Evolutionary conservation across 441 rosid species (phyloP).

Genomic region (Syzygium malaccense): DNA sequence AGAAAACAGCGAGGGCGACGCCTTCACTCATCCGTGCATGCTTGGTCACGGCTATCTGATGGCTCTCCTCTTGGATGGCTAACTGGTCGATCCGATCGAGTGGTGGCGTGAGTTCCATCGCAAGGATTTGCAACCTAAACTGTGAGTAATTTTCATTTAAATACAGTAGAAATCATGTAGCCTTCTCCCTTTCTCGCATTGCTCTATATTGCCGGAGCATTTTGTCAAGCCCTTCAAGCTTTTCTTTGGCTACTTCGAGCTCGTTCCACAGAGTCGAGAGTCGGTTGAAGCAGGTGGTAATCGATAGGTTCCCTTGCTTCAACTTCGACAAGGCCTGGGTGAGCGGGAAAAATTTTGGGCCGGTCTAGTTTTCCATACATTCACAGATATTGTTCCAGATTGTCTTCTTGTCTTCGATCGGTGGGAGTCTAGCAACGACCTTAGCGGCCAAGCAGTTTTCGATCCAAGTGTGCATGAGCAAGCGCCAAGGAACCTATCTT

Average conservation of each 20-base stretch:
- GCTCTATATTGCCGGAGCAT: background rate
- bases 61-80: background rate
- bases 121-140: background rate
- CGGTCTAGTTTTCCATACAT: background rate
- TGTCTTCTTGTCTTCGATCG: background rate
- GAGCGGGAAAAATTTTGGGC: background rate
- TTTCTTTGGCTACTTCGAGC: background rate
- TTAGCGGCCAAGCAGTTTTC: background rate
- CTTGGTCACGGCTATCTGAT: background rate
- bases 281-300: background rate
- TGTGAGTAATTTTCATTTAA: no score
- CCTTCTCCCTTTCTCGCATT: background rate
- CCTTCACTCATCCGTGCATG: background rate
- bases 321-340: background rate
- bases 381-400: no score
- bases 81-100: background rate
- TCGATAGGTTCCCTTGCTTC: background rate
- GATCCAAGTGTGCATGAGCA: no score
- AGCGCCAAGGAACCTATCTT: background rate
- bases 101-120: rapidly evolving
- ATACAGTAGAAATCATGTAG: no score
- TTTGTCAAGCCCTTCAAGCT: background rate
- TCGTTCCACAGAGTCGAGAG: no score
- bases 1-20: background rate
- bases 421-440: background rate